Percentiles rank a stretch among this genome's conserved stretches.
phyloP scores from a whole-genome alignment of 345 rosid species.

The Populus pruinosa region DNA sequence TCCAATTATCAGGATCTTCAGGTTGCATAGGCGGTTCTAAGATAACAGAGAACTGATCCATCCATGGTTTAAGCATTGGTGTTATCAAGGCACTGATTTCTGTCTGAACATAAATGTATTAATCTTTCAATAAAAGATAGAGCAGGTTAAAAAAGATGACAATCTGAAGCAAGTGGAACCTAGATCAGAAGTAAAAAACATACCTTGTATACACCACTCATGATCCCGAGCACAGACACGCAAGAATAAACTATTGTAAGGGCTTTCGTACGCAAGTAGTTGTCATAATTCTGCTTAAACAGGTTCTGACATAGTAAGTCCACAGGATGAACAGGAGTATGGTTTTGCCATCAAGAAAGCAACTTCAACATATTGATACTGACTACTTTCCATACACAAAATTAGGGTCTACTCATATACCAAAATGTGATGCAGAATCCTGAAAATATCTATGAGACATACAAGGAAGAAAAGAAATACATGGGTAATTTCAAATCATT shows the following conservation, averaged over 20 bases:
- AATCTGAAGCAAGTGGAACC: slow-evolving; percentile 8
- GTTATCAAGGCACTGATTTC: slow-evolving; percentile 56
- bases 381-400: neutral
- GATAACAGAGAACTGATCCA: slow-evolving; percentile 62
- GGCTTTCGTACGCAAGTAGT: slow-evolving; percentile 67
- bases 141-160: slow-evolving; percentile 21
- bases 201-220: slow-evolving; percentile 90
- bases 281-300: slow-evolving; percentile 63
- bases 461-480: no score
- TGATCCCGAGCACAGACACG: slow-evolving; percentile 65
- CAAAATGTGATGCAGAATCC: neutral
- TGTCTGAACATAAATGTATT: slow-evolving; percentile 51
- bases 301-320: slow-evolving; percentile 3
- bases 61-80: slow-evolving; percentile 69
- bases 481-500: no score
- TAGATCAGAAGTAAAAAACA: slow-evolving; percentile 4
- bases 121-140: slow-evolving; percentile 30
- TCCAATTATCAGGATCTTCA: slow-evolving; percentile 97
- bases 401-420: neutral
- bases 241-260: slow-evolving; percentile 79
- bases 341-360: neutral
- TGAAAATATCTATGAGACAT: no score
- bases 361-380: neutral
- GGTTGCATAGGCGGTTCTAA: slow-evolving; percentile 65
- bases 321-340: slow-evolving; percentile 9